Conservation (phyloP, 2,329 filamentous ascomycete species). For the Aspergillus sp. region DNA sequence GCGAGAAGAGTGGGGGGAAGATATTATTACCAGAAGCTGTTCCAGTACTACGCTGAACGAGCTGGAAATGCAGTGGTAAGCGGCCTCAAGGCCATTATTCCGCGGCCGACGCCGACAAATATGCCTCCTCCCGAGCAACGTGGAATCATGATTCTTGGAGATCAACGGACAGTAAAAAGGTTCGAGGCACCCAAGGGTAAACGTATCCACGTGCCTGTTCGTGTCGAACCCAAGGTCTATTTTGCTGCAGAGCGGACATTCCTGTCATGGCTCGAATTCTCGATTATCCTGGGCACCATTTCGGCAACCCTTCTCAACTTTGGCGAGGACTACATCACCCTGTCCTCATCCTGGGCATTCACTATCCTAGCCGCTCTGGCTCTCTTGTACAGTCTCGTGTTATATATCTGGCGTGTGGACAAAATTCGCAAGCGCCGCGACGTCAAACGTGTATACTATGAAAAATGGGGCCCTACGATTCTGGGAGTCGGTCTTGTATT, state of each 20-base stretch:
- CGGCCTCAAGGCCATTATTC: constrained; percentile 47
- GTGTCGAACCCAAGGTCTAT: constrained; percentile 96
- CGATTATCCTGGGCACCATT: constrained; percentile 85
- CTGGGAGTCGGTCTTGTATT: constrained; percentile 67
- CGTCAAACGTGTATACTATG: constrained; percentile 73
- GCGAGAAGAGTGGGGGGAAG: constrained; percentile 69
- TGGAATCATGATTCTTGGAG: constrained; percentile 37
- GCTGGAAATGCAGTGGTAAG: constrained; percentile 40
- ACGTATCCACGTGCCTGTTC: constrained; percentile 84
- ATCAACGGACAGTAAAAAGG: constrained; percentile 42
- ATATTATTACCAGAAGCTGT: constrained; percentile 62
- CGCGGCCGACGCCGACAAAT: constrained; percentile 43
- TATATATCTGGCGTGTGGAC: constrained; percentile 82
- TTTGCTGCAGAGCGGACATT: constrained; percentile 96
- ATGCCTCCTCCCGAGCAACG: constrained; percentile 32
- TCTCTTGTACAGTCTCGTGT: constrained; percentile 72
- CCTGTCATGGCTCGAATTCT: constrained; percentile 94
- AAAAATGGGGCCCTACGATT: constrained; percentile 73
- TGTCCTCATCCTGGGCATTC: constrained; percentile 68
- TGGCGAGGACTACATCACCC: constrained; percentile 53
- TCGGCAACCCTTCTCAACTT: constrained; percentile 81
- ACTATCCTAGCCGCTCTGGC: constrained; percentile 71
- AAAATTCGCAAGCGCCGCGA: constrained; percentile 77
- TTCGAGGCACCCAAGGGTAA: constrained; percentile 55
- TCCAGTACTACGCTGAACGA: constrained; percentile 46